These are phyloP conservation scores for Naganishia antarctica DNA, from an alignment of 768 basidiomycete genomes.

Conservation along the genomic window DNA sequence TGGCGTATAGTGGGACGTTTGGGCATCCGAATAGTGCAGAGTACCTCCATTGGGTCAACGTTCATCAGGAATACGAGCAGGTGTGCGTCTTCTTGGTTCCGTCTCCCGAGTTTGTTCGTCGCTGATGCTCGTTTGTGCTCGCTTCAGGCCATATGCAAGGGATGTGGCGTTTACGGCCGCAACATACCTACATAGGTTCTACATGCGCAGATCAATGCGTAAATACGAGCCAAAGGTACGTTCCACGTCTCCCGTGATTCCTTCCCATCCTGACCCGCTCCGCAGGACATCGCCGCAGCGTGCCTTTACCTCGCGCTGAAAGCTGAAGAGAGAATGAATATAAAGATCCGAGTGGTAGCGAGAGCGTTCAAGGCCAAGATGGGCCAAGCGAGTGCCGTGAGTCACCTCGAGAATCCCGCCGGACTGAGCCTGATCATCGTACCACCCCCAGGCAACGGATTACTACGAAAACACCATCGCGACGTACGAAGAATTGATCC, in stretches of 20 bases:
- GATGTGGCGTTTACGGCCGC: constrained; percentile 20
- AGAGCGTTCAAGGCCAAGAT: background rate
- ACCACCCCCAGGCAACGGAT: background rate
- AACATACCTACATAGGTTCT: constrained; percentile 21
- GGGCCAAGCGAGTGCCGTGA: constrained; percentile 3
- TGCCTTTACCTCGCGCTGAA: constrained; percentile 24
- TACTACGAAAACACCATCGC: constrained; percentile 18
- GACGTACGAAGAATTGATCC: constrained; percentile 19
- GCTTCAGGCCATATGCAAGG: constrained; percentile 7
- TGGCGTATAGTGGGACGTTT: constrained; percentile 5
- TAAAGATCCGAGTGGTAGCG: constrained; percentile 22
- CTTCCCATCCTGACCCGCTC: background rate
- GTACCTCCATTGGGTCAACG: constrained; percentile 9
- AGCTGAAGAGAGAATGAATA: constrained; percentile 19
- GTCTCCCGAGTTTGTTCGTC: background rate
- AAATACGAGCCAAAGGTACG: constrained; percentile 5
- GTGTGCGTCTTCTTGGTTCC: constrained; percentile 2
- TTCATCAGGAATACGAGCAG: constrained; percentile 18
- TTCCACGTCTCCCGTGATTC: background rate
- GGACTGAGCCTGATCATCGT: background rate
- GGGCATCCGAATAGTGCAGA: constrained; percentile 10
- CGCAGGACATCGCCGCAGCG: constrained; percentile 17
- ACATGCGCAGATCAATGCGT: constrained; percentile 22
- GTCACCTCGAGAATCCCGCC: background rate
- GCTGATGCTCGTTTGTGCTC: background rate